phyloP scores from a whole-genome alignment of 441 rosid genomes.

The Omphalea diandra region DNA sequence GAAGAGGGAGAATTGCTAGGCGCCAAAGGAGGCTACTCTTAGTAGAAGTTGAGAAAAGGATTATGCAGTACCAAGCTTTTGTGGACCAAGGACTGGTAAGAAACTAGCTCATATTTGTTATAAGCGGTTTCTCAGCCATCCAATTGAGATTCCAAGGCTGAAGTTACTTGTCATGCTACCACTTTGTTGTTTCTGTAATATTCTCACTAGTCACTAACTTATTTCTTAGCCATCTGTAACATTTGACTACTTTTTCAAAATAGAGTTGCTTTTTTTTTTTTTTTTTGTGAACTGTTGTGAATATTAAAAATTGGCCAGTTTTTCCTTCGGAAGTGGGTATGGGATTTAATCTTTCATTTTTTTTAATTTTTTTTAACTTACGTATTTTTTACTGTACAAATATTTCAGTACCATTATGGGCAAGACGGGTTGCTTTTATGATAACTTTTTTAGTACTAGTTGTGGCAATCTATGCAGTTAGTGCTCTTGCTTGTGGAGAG shows the following conservation, averaged over 20 bases:
- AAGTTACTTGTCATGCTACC: background rate
- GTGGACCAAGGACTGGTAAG: slow-evolving; percentile 81
- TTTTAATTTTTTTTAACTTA: background rate
- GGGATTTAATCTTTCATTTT: background rate
- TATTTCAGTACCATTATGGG: background rate
- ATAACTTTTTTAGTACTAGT: background rate
- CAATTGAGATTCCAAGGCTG: background rate
- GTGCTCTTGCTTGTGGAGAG: background rate
- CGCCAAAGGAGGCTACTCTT: slow-evolving; percentile 83
- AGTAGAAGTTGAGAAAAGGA: slow-evolving; percentile 80
- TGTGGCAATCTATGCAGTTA: background rate
- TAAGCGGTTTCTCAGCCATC: background rate
- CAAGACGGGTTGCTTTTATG: background rate
- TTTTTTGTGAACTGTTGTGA: background rate
- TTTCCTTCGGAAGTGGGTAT: background rate
- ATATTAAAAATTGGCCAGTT: background rate
- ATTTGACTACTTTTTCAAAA: too few species aligned
- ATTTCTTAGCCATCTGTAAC: too few species aligned
- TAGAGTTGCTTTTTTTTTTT: too few species aligned
- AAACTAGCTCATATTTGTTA: slow-evolving; percentile 10
- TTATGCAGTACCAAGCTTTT: slow-evolving; percentile 71
- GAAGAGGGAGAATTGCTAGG: slow-evolving; percentile 85
- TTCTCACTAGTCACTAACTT: too few species aligned
- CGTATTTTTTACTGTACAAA: background rate
- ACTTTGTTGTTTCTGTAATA: background rate